These are phyloP conservation scores for Ascochyta koolunga DNA, from an alignment of 2,329 filamentous ascomycete genomes.

Conservation along the genomic window DNA sequence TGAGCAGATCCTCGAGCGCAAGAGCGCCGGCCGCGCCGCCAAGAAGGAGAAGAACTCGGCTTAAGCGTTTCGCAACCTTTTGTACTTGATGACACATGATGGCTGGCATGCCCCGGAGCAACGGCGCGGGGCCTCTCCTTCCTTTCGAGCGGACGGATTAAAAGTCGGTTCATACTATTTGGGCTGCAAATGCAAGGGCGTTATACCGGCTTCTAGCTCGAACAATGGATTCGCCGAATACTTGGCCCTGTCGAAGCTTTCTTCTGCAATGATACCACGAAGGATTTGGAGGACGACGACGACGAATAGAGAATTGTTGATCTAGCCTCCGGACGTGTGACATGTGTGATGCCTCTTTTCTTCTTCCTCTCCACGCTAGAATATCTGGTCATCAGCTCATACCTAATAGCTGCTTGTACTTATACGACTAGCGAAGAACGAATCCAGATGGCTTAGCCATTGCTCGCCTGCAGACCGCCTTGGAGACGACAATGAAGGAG, in stretches of 20 bases:
- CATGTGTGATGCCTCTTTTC: conserved; percentile 18
- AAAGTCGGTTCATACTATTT: conserved; percentile 45
- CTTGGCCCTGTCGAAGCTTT: conserved; percentile 41
- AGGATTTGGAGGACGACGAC: conserved; percentile 31
- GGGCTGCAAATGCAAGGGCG: conserved; percentile 47
- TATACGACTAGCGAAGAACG: conserved; percentile 92
- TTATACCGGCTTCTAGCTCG: conserved; percentile 46
- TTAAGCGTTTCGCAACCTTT: conserved; percentile 51
- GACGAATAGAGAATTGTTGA: conserved; percentile 32
- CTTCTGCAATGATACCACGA: conserved; percentile 42
- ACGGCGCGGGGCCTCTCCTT: conserved; percentile 42
- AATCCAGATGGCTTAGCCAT: conserved; percentile 62
- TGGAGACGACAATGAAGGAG: conserved; percentile 67
- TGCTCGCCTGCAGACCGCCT: conserved; percentile 83
- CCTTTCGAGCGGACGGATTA: conserved; percentile 48
- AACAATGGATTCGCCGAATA: conserved; percentile 45
- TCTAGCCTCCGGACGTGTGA: conserved; percentile 33
- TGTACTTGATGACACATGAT: conserved; percentile 48
- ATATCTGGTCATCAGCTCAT: conserved; percentile 86
- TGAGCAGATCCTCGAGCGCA: conserved; percentile 85
- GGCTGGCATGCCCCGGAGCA: conserved; percentile 41
- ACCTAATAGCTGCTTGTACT: conserved; percentile 75
- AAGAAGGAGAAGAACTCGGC: conserved; percentile 67
- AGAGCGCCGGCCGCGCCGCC: conserved; percentile 79
- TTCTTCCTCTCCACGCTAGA: conserved; percentile 62